A percentile compares a stretch with the other conserved stretches of the same genome.
Evolutionary conservation across 1,284 basidiomycete genomes (phyloP).

Genomic region (Mixia osmundae): DNA sequence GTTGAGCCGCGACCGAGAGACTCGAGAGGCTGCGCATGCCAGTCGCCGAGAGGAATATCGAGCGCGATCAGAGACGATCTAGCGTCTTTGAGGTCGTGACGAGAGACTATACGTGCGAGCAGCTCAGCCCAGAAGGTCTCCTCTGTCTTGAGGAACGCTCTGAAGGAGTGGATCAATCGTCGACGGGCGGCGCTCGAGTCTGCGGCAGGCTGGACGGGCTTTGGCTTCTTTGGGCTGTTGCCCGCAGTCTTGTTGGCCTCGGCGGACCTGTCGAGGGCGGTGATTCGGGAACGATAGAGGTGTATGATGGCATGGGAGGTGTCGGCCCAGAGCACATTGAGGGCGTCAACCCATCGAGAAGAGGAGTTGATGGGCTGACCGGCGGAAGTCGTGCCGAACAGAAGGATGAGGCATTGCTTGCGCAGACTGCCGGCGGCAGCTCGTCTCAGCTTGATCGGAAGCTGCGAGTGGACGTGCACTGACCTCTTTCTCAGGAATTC

Average conservation of each 20-base stretch:
- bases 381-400: slow-evolving; percentile 35
- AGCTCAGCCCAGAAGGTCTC: slow-evolving; percentile 68
- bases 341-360: slow-evolving; percentile 27
- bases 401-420: slow-evolving; percentile 8
- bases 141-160: slow-evolving; percentile 60
- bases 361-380: background rate
- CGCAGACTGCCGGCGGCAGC: slow-evolving; percentile 1
- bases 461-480: slow-evolving; percentile 18
- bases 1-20: slow-evolving; percentile 5
- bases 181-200: slow-evolving; percentile 37
- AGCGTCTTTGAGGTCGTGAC: slow-evolving; percentile 7
- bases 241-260: slow-evolving; percentile 8
- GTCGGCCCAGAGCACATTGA: slow-evolving; percentile 72
- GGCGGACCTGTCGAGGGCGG: slow-evolving; percentile 32
- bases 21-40: slow-evolving; percentile 9
- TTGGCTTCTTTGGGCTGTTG: slow-evolving; percentile 2
- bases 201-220: slow-evolving; percentile 26
- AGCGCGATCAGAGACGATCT: slow-evolving; percentile 3
- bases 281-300: slow-evolving; percentile 51
- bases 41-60: slow-evolving; percentile 6
- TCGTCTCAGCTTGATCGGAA: background rate
- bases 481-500: slow-evolving; percentile 64
- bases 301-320: slow-evolving; percentile 70
- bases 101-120: slow-evolving; percentile 19
- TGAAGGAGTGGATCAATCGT: slow-evolving; percentile 62